Evolutionary conservation across 2,329 filamentous ascomycete species (phyloP), one percentile per base, ranked within the genome.

Genomic region (Ascochyta lentis): DNA sequence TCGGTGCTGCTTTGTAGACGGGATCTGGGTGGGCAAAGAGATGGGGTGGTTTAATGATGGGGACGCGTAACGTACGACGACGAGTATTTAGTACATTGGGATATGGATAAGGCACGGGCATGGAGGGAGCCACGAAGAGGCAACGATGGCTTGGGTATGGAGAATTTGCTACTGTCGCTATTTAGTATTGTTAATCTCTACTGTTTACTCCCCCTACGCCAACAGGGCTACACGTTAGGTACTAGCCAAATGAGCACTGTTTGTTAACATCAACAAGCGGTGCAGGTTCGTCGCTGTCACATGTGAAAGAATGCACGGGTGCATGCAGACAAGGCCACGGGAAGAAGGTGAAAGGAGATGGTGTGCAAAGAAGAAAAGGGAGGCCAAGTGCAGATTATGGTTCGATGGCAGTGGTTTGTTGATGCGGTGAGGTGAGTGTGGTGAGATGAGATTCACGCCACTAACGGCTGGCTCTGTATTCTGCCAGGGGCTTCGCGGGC

Each of bases 391-490:
- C 42, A 53, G 55, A 59, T 33, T 23, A 49, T 65, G 58, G 63
- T 63, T 55, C 66, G 64, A 67, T 48, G 26, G 4, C 12, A 8
- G 31, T n/a, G 8, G 24, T 19, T 43, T 23, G 49, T 27, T 19
- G 29, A 22, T 50, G 31, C 38, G 46, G 54, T 72, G 61, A 64
- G 58, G 65, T 66, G 68, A 73, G 58, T 50, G 24, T 33, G 46
- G 54, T 72, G 61, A 64, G 58, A 65, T 66, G 68, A 73, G 58
- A 22, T 69, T 72, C 68, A 70, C 70, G 70, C 69, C 69, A 68
- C 57, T 57, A 35, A 38, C 40, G 37, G 31, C 31, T 35, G 44
- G 44, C 22, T 40, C 34, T 27, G n/a, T 13, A n/a, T 48, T 42
- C 41, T 51, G 49, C 49, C 49, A 52, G 49, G 49, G 39, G 49